Base-by-base conservation (phyloP, 2,329 filamentous ascomycete species). In the Aspergillus sp. region DNA sequence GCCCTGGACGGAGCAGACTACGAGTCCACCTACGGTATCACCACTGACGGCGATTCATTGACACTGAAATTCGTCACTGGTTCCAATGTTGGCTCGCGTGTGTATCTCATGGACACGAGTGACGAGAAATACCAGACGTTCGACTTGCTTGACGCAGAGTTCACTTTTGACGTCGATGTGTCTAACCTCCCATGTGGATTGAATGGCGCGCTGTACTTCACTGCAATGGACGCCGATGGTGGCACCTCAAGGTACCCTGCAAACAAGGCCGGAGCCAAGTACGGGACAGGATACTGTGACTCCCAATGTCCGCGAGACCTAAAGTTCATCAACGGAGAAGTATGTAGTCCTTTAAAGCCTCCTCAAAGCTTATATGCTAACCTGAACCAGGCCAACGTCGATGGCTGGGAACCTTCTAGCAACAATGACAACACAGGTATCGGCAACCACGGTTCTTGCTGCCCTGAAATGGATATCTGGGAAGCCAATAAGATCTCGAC, bases 131-230 rank as follows among this genome's bases (percentile, higher is more conserved):
- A 90, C 74, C 78, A 89, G 76, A 82, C 83, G 71, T 87, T 90
- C 76, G 80, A 85, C 53, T 79, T 90, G 56, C 78, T 86, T 53
- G 85, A 85, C 75, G 82, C 87, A 68, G 88, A 91, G 75, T 86
- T 91, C 75, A 87, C 86, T 58, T 90, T 90, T 64, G 87, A 90
- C 61, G 88, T 90, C 32, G 88, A 91, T 70, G 85, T 90, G 42
- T 89, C 87, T 48, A 82, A 84, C 66, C 79, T 89, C 23, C 83
- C 84, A 62, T 91, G 89, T 68, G 89, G 89, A 62, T 75, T 90
- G 62, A 91, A 91, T 75, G 88, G 88, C 58, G 88, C 88, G 47
- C 77, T 90, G 50, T 90, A 90, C 76, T 81, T 89, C 51, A 78
- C 83, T 17, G 78, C 82, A 65, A 89, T 89, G 73, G 80, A 83